These are phyloP conservation scores for Spongispora temasekensis DNA, from an alignment of 1,284 basidiomycete genomes.

Conservation along the genomic window DNA sequence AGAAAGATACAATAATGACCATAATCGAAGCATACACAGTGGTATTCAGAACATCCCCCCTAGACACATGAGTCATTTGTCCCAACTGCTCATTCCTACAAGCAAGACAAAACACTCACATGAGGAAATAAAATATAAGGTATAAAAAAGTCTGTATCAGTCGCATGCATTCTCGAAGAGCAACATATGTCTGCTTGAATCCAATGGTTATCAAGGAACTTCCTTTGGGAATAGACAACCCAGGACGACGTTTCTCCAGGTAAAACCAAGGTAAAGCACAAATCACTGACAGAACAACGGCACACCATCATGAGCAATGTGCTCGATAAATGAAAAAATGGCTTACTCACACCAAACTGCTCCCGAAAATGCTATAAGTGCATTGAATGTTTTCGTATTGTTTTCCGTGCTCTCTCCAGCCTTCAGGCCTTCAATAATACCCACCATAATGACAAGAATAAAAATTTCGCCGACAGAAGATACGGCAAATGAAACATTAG, in stretches of 20 bases:
- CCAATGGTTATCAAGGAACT: slow-evolving; percentile 70
- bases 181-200: slow-evolving; percentile 67
- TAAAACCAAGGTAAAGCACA: slow-evolving; percentile 81
- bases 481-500: slow-evolving; percentile 77
- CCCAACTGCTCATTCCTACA: background rate
- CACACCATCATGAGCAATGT: background rate
- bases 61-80: slow-evolving; percentile 21
- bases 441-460: slow-evolving; percentile 75
- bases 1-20: background rate
- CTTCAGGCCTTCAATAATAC: slow-evolving; percentile 70
- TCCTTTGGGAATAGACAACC: slow-evolving; percentile 62
- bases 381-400: slow-evolving; percentile 78
- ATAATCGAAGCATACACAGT: slow-evolving; percentile 53
- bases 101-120: slow-evolving; percentile 45
- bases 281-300: slow-evolving; percentile 49
- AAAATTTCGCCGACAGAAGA: slow-evolving; percentile 72
- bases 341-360: slow-evolving; percentile 70
- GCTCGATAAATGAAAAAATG: background rate
- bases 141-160: slow-evolving; percentile 79
- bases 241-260: slow-evolving; percentile 67
- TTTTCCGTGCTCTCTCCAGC: slow-evolving; percentile 66
- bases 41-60: slow-evolving; percentile 75
- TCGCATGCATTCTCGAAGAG: slow-evolving; percentile 63
- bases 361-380: slow-evolving; percentile 74
- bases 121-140: slow-evolving; percentile 75